Evolutionary conservation across 257 asterid species (phyloP).

Genomic region (Fraxinus anomala): DNA sequence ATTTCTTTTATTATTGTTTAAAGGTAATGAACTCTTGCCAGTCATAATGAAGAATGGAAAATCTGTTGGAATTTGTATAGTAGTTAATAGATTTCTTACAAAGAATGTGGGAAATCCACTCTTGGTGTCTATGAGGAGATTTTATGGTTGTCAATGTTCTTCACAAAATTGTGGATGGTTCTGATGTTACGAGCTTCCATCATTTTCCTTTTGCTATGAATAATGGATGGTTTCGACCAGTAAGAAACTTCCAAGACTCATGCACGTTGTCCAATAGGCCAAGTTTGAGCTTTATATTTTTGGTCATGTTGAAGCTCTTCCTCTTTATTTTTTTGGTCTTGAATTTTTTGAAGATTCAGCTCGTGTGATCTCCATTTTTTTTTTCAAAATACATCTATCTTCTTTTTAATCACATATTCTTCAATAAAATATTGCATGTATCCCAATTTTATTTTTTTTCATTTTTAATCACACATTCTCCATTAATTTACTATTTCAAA

Average conservation of each 20-base stretch:
- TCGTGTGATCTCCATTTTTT: too few species aligned
- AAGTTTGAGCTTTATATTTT: too few species aligned
- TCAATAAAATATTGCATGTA: too few species aligned
- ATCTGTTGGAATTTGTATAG: conserved; percentile 22
- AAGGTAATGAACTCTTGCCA: conserved; percentile 24
- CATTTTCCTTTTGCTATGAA: conserved; percentile 6
- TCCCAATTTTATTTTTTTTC: too few species aligned
- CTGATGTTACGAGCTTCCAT: conserved; percentile 8
- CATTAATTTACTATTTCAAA: too few species aligned
- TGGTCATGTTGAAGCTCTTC: too few species aligned
- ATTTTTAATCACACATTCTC: too few species aligned
- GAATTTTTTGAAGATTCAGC: too few species aligned
- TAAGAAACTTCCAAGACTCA: neutral
- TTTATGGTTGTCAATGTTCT: neutral
- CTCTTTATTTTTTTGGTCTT: too few species aligned
- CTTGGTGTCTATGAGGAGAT: conserved; percentile 15
- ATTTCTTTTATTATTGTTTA: conserved; percentile 32
- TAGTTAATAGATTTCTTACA: conserved; percentile 20
- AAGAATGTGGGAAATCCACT: conserved; percentile 24
- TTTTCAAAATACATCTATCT: too few species aligned
- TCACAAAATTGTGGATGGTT: neutral
- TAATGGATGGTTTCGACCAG: neutral
- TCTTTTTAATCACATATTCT: too few species aligned
- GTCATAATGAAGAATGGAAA: conserved; percentile 25
- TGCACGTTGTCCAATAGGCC: too few species aligned